A percentile compares a stretch with the other conserved stretches of the same genome.
Conservation (phyloP, 2,329 filamentous ascomycete species). For the Phaeosphaeria sp. region DNA sequence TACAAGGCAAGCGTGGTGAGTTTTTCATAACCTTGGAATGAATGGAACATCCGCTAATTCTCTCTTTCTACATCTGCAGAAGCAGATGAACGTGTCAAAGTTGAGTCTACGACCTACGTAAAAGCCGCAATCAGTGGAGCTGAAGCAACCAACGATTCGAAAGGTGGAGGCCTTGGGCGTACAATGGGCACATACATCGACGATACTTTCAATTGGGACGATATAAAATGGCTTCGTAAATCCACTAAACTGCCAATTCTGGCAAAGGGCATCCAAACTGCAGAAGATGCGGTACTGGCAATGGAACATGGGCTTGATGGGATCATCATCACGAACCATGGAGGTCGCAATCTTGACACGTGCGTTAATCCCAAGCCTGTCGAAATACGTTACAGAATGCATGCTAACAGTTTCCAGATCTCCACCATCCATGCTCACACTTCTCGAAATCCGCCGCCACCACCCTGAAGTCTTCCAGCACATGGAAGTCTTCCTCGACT, state of each 20-base stretch:
- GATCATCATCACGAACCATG: conserved; percentile 58
- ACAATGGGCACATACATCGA: conserved; percentile 63
- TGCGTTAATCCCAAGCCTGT: conserved; percentile 1
- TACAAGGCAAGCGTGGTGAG: conserved; percentile 25
- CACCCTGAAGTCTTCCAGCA: conserved; percentile 66
- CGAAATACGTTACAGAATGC: neutral
- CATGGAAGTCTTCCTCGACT: conserved; percentile 69
- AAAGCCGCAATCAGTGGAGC: conserved; percentile 54
- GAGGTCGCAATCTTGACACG: conserved; percentile 56
- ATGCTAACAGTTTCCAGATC: conserved; percentile 27
- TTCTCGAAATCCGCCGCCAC: conserved; percentile 68
- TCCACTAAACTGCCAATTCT: conserved; percentile 42
- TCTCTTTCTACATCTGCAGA: conserved; percentile 3
- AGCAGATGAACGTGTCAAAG: conserved; percentile 35
- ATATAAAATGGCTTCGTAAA: conserved; percentile 50
- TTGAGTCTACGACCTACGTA: conserved; percentile 36
- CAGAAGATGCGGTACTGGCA: conserved; percentile 49
- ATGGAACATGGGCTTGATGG: conserved; percentile 50
- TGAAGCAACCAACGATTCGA: conserved; percentile 58
- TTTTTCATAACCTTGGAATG: neutral
- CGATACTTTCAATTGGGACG: conserved; percentile 27
- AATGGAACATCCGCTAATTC: neutral
- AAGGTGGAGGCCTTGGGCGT: conserved; percentile 63
- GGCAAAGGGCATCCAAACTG: conserved; percentile 50
- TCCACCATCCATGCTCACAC: conserved; percentile 60